Evolutionary conservation across 2,329 filamentous ascomycete genomes (phyloP), one percentile per base, ranked within the genome.

Genomic region (Chrysoporthe austroafricana): DNA sequence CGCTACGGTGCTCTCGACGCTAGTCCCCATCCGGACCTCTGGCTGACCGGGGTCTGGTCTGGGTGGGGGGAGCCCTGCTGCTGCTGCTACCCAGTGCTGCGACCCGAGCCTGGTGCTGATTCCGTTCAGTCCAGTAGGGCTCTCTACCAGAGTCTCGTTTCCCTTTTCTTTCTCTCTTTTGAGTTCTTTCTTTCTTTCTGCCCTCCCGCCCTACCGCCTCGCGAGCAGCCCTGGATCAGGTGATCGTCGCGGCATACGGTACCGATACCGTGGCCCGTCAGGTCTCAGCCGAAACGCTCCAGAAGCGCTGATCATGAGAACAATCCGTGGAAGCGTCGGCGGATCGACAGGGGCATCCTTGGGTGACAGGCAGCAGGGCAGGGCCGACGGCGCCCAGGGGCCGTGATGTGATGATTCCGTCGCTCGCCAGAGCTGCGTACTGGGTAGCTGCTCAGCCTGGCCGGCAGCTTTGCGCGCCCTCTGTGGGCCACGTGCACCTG

Each of bases 211-310:
- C 7, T 32, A 26, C 26, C 26, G 26, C 26, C 26, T 26, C 2
- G 26, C 26, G 26, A 26, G 26, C 26, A 26, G 26, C 26, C 26
- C 26, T 26, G 26, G 26, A 26, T 26, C 26, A 46, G 44, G 11
- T 13, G 44, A 13, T 5, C 13, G 44, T 46, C 44, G 14, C 44
- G 44, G 44, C 44, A 14, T 13, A 14, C 44, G 44, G 18, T 14
- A 8, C 11, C 4, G 18, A 46, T 46, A n/a, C 13, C 13, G 4
- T 16, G 8, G 32, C 14, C 34, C 54, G 32, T 50, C 32, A 50
- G 36, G 43, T 44, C 42, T 56, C 67, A 56, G 63, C 56, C 56
- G 67, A 66, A 66, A 66, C 67, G 54, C 62, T 44, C 61, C 57
- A 64, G 66, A 60, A 48, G 32, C 26, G 59, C 43, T 60, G 61